phyloP scores from a whole-genome alignment of 78 protist genomes.

The Dictyostelium intermedium region DNA sequence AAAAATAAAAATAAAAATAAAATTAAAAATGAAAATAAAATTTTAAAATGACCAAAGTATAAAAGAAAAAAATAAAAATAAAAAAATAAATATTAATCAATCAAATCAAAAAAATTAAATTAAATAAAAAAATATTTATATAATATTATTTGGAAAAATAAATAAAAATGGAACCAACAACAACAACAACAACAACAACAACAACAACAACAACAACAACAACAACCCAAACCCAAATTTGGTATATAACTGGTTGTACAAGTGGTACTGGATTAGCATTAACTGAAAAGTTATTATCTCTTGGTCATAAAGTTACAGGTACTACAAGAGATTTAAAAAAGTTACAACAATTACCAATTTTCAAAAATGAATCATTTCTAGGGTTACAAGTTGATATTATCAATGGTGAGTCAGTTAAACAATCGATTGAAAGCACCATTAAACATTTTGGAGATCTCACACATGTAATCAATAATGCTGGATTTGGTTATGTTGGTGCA shows the following conservation, averaged over 20 bases:
- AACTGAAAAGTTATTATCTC: neutral
- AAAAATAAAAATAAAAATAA: no score
- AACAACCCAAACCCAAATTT: neutral
- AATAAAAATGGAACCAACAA: no score
- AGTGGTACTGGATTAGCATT: slow-evolving; percentile 30
- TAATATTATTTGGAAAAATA: no score
- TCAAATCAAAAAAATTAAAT: no score
- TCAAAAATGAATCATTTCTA: neutral
- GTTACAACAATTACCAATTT: neutral
- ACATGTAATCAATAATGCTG: slow-evolving; percentile 25
- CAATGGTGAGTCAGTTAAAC: neutral
- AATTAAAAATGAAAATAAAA: no score
- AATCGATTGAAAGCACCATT: slow-evolving; percentile 12
- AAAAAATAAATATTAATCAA: no score
- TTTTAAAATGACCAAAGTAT: no score
- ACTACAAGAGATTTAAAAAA: slow-evolving; percentile 16
- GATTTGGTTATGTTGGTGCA: neutral
- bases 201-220: no score
- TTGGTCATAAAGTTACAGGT: neutral
- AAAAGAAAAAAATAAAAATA: no score
- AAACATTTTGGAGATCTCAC: slow-evolving; percentile 10
- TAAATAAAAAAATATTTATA: no score
- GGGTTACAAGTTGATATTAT: slow-evolving; percentile 3
- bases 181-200: no score
- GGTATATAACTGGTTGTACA: slow-evolving; percentile 31